phyloP scores from a whole-genome alignment of 163 green algal species.

The Scenedesmus sp. region DNA sequence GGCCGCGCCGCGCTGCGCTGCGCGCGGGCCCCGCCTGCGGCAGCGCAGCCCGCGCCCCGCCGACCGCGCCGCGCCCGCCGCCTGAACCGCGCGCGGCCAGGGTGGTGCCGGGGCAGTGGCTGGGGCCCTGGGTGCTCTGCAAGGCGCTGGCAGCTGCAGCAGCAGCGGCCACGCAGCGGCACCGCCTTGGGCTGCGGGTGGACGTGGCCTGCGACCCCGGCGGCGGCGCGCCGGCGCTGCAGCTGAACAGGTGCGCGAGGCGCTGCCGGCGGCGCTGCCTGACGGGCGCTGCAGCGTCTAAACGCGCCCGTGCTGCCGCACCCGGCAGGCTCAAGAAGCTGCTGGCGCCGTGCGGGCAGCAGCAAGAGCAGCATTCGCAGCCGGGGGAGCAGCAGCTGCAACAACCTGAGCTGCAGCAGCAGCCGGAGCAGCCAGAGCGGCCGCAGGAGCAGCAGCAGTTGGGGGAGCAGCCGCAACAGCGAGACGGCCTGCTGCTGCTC shows the following conservation, averaged over 20 bases:
- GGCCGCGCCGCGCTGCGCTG: too few relatives aligned
- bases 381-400: too few relatives aligned
- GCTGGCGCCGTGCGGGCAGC: background rate
- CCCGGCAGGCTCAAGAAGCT: background rate
- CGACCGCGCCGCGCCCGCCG: too few relatives aligned
- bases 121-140: slow-evolving; percentile 90
- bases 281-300: too few relatives aligned
- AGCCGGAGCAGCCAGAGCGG: too few relatives aligned
- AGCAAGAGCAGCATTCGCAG: slow-evolving; percentile 20
- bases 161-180: slow-evolving; percentile 24
- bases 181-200: slow-evolving; percentile 59
- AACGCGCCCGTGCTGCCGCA: too few relatives aligned
- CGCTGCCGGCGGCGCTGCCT: background rate
- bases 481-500: slow-evolving; percentile 79
- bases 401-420: too few relatives aligned
- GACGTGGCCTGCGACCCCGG: slow-evolving; percentile 76
- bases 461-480: slow-evolving; percentile 24
- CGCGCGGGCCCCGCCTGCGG: too few relatives aligned
- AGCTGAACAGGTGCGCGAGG: slow-evolving; percentile 9
- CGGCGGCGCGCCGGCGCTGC: slow-evolving; percentile 75
- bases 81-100: too few relatives aligned
- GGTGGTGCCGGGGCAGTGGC: slow-evolving; percentile 84
- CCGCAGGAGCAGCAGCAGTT: too few relatives aligned
- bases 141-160: slow-evolving; percentile 62
- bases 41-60: too few relatives aligned